Evolutionary conservation across 805 yeast genomes (phyloP).

Genomic region (Wickerhamiella australiensis): DNA sequence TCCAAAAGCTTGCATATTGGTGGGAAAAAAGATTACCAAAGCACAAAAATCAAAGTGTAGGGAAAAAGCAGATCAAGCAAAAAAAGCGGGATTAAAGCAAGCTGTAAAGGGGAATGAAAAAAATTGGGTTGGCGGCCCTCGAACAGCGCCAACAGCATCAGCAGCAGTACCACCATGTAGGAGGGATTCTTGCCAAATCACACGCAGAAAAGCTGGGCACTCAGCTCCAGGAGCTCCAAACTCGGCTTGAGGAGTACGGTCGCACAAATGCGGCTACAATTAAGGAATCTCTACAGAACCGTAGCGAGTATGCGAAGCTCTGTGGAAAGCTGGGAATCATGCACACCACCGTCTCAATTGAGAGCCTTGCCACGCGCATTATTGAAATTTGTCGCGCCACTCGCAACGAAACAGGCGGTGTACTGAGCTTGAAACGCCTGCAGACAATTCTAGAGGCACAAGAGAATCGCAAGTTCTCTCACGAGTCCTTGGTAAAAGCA

Average conservation of each 20-base stretch:
- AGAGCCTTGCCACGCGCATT: slow-evolving; percentile 56
- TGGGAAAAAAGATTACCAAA: background rate
- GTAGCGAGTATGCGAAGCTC: slow-evolving; percentile 61
- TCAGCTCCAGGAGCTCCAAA: slow-evolving; percentile 66
- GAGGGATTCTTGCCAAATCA: slow-evolving; percentile 23
- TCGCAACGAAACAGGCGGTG: slow-evolving; percentile 68
- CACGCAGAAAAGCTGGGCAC: slow-evolving; percentile 44
- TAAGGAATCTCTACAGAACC: slow-evolving; percentile 46
- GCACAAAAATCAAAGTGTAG: background rate
- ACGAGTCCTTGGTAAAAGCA: slow-evolving; percentile 45
- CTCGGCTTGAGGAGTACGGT: slow-evolving; percentile 65
- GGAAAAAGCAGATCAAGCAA: no score
- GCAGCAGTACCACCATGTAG: slow-evolving; percentile 14
- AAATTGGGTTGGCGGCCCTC: slow-evolving; percentile 15
- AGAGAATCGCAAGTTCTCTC: slow-evolving; percentile 18
- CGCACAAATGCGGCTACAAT: slow-evolving; percentile 59
- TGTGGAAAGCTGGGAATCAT: slow-evolving; percentile 70
- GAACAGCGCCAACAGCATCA: slow-evolving; percentile 10
- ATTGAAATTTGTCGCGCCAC: slow-evolving; percentile 67
- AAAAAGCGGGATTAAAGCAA: no score
- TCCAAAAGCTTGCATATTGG: slow-evolving; percentile 35
- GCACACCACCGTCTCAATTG: slow-evolving; percentile 24
- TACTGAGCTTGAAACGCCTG: slow-evolving; percentile 50
- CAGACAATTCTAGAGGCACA: slow-evolving; percentile 26
- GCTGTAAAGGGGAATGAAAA: slow-evolving; percentile 11